These are phyloP conservation scores for Aspergillus proliferans DNA, from an alignment of 2,329 filamentous ascomycete genomes.

Conservation along the genomic window DNA sequence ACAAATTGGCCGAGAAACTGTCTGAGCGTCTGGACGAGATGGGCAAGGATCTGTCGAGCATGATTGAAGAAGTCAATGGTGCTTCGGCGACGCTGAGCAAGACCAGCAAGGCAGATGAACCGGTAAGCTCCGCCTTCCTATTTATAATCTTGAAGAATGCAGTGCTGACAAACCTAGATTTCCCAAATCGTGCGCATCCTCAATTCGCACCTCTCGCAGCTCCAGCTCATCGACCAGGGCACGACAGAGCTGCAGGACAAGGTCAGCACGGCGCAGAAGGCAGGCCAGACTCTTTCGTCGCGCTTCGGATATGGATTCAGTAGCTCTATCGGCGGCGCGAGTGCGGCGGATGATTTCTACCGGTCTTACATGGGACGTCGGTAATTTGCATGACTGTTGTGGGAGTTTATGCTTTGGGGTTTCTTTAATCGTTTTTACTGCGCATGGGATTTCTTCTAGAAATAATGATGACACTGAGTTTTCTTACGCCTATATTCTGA, in stretches of 20 bases:
- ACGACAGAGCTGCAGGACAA: constrained; percentile 75
- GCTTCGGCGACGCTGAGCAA: constrained; percentile 86
- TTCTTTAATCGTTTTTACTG: background rate
- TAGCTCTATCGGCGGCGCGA: constrained; percentile 39
- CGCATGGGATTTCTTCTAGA: background rate
- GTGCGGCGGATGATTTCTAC: constrained; percentile 83
- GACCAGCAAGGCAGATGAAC: constrained; percentile 79
- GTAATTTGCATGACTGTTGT: constrained; percentile 27
- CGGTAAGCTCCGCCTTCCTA: constrained; percentile 52
- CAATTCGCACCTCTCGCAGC: constrained; percentile 83
- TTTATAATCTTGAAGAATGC: constrained; percentile 1
- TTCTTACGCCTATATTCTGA: background rate
- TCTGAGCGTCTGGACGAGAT: constrained; percentile 88
- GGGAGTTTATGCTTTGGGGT: background rate
- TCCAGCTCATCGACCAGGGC: constrained; percentile 89
- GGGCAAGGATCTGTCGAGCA: constrained; percentile 83
- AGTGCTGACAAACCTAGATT: constrained; percentile 48
- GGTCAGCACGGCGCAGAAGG: constrained; percentile 74
- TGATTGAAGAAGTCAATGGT: constrained; percentile 97
- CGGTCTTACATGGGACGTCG: constrained; percentile 75
- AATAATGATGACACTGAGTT: background rate
- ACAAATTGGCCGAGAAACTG: constrained; percentile 90
- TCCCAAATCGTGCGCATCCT: constrained; percentile 93
- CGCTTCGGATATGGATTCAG: constrained; percentile 31
- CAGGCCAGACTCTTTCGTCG: constrained; percentile 53